phyloP scores from a whole-genome alignment of 441 rosid species.

The Monsonia emarginata region DNA sequence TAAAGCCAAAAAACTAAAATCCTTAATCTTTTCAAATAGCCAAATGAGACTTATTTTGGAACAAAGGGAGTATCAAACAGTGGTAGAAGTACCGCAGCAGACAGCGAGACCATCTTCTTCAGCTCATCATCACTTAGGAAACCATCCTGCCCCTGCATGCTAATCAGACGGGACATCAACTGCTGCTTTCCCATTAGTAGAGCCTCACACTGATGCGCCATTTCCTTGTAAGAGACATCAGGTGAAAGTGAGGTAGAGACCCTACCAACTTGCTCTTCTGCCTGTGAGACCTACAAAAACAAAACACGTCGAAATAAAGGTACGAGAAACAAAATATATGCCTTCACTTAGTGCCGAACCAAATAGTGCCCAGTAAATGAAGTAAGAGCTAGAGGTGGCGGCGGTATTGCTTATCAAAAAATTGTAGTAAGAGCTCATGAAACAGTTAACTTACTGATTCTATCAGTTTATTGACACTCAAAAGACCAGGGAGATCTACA shows the following conservation, averaged over 20 bases:
- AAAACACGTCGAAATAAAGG: background rate
- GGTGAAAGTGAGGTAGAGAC: constrained; percentile 36
- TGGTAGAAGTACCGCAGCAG: constrained; percentile 14
- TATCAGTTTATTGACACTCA: constrained; percentile 53
- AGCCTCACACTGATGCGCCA: constrained; percentile 58
- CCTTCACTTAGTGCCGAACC: background rate
- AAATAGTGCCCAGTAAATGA: too few relatives aligned
- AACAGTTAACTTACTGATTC: constrained; percentile 45
- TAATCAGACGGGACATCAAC: constrained; percentile 53
- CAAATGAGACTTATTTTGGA: too few relatives aligned
- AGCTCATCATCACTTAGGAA: constrained; percentile 16
- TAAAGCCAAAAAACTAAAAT: too few relatives aligned
- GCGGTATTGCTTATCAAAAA: too few relatives aligned
- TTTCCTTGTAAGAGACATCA: constrained; percentile 51
- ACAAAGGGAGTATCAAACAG: background rate
- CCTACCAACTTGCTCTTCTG: constrained; percentile 51
- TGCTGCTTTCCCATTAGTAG: constrained; percentile 51
- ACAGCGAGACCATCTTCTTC: constrained; percentile 16
- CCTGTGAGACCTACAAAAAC: constrained; percentile 37
- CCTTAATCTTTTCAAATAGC: too few relatives aligned
- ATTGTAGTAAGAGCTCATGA: background rate
- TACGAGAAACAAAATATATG: background rate
- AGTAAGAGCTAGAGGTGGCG: too few relatives aligned
- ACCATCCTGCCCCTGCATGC: constrained; percentile 30
- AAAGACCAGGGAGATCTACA: constrained; percentile 22